These are phyloP conservation scores for Aspergillus awamori DNA, from an alignment of 2,329 filamentous ascomycete genomes.

Conservation along the genomic window DNA sequence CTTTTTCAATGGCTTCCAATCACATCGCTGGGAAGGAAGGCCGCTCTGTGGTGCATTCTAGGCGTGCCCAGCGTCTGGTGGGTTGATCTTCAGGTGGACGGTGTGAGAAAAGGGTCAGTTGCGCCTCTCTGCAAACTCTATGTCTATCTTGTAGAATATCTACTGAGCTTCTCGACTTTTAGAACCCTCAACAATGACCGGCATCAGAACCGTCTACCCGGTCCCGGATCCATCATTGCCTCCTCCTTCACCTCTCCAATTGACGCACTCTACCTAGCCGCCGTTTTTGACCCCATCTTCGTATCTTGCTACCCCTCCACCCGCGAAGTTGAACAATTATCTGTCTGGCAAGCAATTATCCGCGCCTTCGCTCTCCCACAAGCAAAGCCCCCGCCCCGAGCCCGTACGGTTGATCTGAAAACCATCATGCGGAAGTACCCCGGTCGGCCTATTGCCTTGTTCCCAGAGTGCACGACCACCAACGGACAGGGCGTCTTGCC, in stretches of 20 bases:
- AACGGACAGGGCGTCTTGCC: constrained; percentile 90
- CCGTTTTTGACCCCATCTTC: constrained; percentile 95
- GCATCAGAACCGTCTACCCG: constrained; percentile 70
- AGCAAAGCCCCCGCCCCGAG: constrained; percentile 49
- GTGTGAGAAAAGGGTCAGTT: constrained; percentile 79
- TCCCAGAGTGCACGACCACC: constrained; percentile 91
- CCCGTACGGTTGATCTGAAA: constrained; percentile 62
- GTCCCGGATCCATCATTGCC: constrained; percentile 79
- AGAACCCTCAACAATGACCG: constrained; percentile 71
- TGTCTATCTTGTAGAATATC: background rate
- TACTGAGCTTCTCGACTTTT: background rate
- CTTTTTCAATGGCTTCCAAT: constrained; percentile 81
- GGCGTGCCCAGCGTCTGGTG: constrained; percentile 94
- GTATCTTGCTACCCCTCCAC: constrained; percentile 78
- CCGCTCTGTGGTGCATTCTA: constrained; percentile 83
- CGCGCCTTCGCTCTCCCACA: constrained; percentile 68
- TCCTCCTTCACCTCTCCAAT: constrained; percentile 90
- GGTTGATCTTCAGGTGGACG: constrained; percentile 97
- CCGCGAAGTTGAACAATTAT: constrained; percentile 73
- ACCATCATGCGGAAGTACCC: constrained; percentile 70
- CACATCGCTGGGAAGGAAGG: constrained; percentile 71
- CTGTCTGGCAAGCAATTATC: constrained; percentile 73
- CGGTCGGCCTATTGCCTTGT: constrained; percentile 76
- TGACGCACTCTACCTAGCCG: constrained; percentile 90
- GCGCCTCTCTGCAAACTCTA: background rate